phyloP scores from a whole-genome alignment of 2,329 filamentous ascomycete species.

The Aureobasidium uvarum region DNA sequence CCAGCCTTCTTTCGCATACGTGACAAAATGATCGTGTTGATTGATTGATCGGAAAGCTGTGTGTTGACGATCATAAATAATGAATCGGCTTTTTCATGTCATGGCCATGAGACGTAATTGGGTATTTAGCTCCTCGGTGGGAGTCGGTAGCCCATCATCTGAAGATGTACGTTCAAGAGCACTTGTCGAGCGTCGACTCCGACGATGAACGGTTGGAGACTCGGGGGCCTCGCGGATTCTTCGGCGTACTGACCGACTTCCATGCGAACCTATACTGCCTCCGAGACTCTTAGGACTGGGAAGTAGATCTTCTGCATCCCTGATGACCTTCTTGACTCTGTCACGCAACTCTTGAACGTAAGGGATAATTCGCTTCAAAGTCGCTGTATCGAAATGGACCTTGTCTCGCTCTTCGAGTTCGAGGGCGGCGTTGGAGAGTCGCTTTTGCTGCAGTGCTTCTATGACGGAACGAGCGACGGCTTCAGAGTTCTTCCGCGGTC shows the following conservation, averaged over 20 bases:
- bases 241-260: slow-evolving; percentile 40
- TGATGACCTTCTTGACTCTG: slow-evolving; percentile 49
- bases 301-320: slow-evolving; percentile 50
- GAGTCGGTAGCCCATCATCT: slow-evolving; percentile 27
- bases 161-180: slow-evolving; percentile 24
- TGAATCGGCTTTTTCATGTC: background rate
- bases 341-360: slow-evolving; percentile 51
- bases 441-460: slow-evolving; percentile 54
- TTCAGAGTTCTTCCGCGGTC: slow-evolving; percentile 56
- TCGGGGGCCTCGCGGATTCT: slow-evolving; percentile 36
- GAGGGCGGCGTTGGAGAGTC: slow-evolving; percentile 33
- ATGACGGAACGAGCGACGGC: slow-evolving; percentile 62
- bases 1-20: slow-evolving; percentile 5
- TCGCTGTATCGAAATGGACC: slow-evolving; percentile 65
- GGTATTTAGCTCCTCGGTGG: slow-evolving; percentile 31
- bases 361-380: slow-evolving; percentile 60
- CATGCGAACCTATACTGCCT: slow-evolving; percentile 29
- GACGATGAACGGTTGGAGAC: slow-evolving; percentile 27
- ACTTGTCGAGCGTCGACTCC: slow-evolving; percentile 25
- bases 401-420: slow-evolving; percentile 47
- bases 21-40: background rate
- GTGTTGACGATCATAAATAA: background rate
- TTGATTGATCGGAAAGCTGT: slow-evolving; percentile 4
- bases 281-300: slow-evolving; percentile 42
- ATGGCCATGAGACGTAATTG: slow-evolving; percentile 34